Percentiles rank a stretch among this genome's conserved stretches.
These are phyloP conservation scores for Proliferodiscus dingleyae DNA, from an alignment of 2,329 filamentous ascomycete species.

Conservation along the genomic window DNA sequence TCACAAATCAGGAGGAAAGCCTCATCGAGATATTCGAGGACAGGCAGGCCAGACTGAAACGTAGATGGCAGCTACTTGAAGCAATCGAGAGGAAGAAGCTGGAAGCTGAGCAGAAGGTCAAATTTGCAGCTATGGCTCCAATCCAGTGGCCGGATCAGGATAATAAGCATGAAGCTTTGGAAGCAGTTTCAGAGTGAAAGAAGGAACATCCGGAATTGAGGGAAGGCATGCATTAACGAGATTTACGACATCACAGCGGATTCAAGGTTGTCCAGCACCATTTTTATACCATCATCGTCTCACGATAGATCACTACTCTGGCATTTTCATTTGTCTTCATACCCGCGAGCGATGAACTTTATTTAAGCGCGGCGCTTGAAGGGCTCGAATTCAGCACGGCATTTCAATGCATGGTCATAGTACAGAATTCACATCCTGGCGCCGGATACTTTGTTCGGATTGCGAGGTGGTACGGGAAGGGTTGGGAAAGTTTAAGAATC, in stretches of 20 bases:
- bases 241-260: not conserved
- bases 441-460: no score
- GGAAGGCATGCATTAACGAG: not conserved
- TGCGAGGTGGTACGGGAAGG: no score
- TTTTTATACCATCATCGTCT: no score
- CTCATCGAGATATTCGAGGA: conserved; percentile 41
- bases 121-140: conserved; percentile 38
- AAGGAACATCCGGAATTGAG: not conserved
- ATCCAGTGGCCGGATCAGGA: conserved; percentile 38
- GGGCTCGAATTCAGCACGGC: no score
- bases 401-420: no score
- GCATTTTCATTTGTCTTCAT: no score
- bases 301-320: no score
- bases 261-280: no score
- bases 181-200: conserved; percentile 20
- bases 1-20: conserved; percentile 46
- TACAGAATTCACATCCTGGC: no score
- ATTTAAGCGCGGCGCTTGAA: no score
- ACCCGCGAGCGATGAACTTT: no score
- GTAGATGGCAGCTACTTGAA: conserved; percentile 48
- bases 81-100: conserved; percentile 51
- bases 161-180: conserved; percentile 11
- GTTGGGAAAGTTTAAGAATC: no score
- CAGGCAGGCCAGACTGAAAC: conserved; percentile 41
- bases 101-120: conserved; percentile 39